Evolutionary conservation across 1,284 basidiomycete genomes (phyloP).

Genomic region (Microbotryomycetes sp.): DNA sequence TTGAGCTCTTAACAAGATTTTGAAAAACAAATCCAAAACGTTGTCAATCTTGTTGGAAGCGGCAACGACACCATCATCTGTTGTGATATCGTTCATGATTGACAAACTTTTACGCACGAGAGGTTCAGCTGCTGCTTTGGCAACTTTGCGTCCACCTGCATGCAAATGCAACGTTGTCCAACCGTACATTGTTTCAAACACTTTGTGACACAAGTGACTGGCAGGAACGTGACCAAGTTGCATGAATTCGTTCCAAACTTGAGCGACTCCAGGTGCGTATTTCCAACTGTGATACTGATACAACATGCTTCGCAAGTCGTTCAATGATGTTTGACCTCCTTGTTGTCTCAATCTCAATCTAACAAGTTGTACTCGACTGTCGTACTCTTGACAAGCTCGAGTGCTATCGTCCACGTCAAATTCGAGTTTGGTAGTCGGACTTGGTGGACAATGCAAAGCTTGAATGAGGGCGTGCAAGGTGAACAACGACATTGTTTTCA

Average conservation of each 20-base stretch:
- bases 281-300: slow-evolving; percentile 16
- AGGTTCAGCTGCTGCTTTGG: slow-evolving; percentile 15
- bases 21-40: slow-evolving; percentile 17
- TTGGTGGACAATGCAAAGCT: slow-evolving; percentile 7
- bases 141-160: slow-evolving; percentile 11
- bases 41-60: background rate
- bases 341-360: slow-evolving; percentile 11
- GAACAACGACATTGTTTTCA: slow-evolving; percentile 11
- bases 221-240: background rate
- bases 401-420: slow-evolving; percentile 9
- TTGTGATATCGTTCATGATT: slow-evolving; percentile 12
- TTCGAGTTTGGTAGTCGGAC: background rate
- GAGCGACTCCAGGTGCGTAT: slow-evolving; percentile 20
- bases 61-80: background rate
- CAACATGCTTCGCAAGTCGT: slow-evolving; percentile 15
- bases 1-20: slow-evolving; percentile 13
- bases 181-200: slow-evolving; percentile 18
- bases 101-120: slow-evolving; percentile 15
- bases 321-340: slow-evolving; percentile 8
- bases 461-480: slow-evolving; percentile 22
- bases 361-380: slow-evolving; percentile 18
- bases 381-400: slow-evolving; percentile 5
- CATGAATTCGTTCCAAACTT: slow-evolving; percentile 26
- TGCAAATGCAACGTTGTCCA: slow-evolving; percentile 27
- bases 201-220: background rate